Evolutionary conservation across 1,284 basidiomycete species (phyloP), one percentile per base, ranked within the genome.

Genomic region (Boletellus dicymbophilus): DNA sequence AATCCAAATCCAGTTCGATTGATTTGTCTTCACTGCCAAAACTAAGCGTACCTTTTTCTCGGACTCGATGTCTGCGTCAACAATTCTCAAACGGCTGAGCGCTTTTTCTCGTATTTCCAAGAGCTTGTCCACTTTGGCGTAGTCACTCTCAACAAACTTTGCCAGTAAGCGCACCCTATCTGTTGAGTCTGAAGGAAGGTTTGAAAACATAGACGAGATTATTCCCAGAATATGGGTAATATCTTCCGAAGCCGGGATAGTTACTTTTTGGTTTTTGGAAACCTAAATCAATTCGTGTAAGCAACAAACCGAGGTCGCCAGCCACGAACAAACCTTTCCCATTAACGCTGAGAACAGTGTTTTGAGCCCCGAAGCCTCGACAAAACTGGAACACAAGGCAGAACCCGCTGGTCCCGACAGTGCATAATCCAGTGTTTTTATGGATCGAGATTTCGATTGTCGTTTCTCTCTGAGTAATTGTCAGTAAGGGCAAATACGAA

Each of bases 111-210:
- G 77, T 51, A 96, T 80, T 63, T 98, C 95, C 15, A 98, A 71
- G 22, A 99, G 73, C 58, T 95, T 88, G 66, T 99, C 97, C 1
- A 92, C 81, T 66, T 98, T 98, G 62, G 95, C 93, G 61, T 97
- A 99, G 41, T 87, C 81, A 30, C 75, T 79, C 67, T 98, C 93
- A 10, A 98, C 92, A 62, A 99, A 98, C 67, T 99, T 99, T 18
- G 93, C 78, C 6, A 99, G 73, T 15, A 99, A 72, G 4, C 97
- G 86, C 51, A 93, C 82, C 12, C 97, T 82, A 12, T 81, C 76
- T 0, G 86, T 74, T 0, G 92, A 89, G 44, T 99, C 96, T 0
- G 93, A 95, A 0, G 84, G 79, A 2, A 99, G 80, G 58, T 95
- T 94, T 10, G 93, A 90, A 60, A 99, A 84, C 4, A 99, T 75